Percentiles rank a stretch among this genome's conserved stretches.
Conservation (phyloP, 108 stramenopile genomes). For the Cyclotella sp. region DNA sequence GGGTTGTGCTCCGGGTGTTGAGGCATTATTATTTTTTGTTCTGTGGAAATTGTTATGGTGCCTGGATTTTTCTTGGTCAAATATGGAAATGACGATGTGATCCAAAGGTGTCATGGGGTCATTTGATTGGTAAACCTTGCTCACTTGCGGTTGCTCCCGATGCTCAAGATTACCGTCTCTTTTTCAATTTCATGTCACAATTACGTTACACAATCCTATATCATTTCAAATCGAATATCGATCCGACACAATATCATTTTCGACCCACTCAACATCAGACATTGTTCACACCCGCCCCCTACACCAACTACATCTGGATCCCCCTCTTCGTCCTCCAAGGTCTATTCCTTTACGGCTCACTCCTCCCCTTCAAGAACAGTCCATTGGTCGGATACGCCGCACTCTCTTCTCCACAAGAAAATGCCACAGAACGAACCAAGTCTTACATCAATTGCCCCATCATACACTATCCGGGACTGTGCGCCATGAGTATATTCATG, state of each 20-base stretch:
- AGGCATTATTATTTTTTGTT: background rate
- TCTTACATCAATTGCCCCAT: conserved; percentile 11
- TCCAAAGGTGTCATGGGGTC: background rate
- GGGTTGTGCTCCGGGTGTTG: background rate
- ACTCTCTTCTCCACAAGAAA: background rate
- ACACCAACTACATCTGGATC: conserved; percentile 23
- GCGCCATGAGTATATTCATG: conserved; percentile 8
- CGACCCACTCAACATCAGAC: conserved; percentile 4
- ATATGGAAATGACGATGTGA: background rate
- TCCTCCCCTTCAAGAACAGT: conserved; percentile 9
- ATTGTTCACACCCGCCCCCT: conserved; percentile 14
- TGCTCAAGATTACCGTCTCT: background rate
- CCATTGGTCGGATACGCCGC: background rate
- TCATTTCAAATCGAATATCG: no score
- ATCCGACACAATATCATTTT: background rate
- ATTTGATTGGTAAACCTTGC: no score
- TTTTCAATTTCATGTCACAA: background rate
- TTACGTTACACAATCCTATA: background rate
- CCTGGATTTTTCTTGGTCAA: background rate
- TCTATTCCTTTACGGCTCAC: conserved; percentile 11
- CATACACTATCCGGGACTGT: conserved; percentile 5
- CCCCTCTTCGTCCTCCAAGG: conserved; percentile 8
- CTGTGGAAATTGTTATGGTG: background rate
- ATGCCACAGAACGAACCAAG: background rate
- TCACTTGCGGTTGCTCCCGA: no score